These are phyloP conservation scores for Aspergillus fructus DNA, from an alignment of 2,329 filamentous ascomycete species.

Conservation along the genomic window DNA sequence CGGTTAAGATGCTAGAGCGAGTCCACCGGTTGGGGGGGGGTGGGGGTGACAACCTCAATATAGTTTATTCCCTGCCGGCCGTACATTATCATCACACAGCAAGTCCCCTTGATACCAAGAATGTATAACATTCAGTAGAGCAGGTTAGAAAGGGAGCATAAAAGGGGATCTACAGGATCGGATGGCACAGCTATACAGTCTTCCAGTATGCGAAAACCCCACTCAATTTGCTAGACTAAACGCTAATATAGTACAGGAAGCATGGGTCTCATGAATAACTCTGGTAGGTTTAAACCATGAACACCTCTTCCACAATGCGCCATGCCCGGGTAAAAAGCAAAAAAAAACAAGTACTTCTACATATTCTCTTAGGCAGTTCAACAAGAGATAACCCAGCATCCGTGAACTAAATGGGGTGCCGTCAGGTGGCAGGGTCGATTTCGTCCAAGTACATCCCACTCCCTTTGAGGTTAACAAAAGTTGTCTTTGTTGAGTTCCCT, in stretches of 20 bases:
- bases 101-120: background rate
- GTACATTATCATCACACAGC: background rate
- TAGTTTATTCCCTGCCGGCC: too few species aligned
- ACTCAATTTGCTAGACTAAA: background rate
- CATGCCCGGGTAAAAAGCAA: background rate
- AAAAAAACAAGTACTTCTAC: background rate
- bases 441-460: conserved; percentile 35
- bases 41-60: too few species aligned
- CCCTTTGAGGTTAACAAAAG: conserved; percentile 31
- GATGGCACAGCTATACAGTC: background rate
- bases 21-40: too few species aligned
- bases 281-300: background rate
- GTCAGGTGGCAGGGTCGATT: conserved; percentile 14
- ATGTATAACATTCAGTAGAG: background rate
- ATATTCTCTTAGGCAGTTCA: background rate
- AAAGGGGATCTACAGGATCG: background rate
- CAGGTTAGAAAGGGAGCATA: background rate
- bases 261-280: background rate
- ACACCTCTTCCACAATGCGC: background rate
- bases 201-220: background rate
- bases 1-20: too few species aligned
- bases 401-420: background rate
- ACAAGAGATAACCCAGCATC: background rate
- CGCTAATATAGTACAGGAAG: background rate
- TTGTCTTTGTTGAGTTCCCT: conserved; percentile 23